Evolutionary conservation across 2,329 filamentous ascomycete genomes (phyloP).

Genomic region (Ophiognomonia clavigignenti-juglandacearum): DNA sequence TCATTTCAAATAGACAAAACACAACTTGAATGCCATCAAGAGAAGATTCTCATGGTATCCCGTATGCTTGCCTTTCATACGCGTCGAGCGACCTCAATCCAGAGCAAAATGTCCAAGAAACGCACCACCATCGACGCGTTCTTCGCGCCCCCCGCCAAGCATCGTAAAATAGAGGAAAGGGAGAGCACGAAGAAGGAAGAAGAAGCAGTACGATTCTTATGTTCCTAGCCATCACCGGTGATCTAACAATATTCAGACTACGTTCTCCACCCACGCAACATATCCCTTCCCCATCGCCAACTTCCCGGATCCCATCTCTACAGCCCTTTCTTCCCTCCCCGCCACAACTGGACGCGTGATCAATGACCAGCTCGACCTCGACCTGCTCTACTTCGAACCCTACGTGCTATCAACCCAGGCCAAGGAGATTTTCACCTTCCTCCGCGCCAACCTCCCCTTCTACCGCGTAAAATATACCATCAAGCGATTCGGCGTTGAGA

Average conservation of each 20-base stretch:
- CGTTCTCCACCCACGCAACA: slow-evolving; percentile 34
- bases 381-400: slow-evolving; percentile 71
- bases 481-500: slow-evolving; percentile 58
- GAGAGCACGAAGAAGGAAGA: background rate
- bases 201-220: slow-evolving; percentile 5
- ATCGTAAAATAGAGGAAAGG: slow-evolving; percentile 20
- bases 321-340: slow-evolving; percentile 40
- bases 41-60: too few relatives aligned
- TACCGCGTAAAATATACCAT: slow-evolving; percentile 72
- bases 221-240: background rate
- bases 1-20: too few relatives aligned
- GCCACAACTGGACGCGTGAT: slow-evolving; percentile 50
- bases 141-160: slow-evolving; percentile 50
- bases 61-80: background rate
- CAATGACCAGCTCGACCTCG: slow-evolving; percentile 64
- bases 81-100: background rate
- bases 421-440: slow-evolving; percentile 61
- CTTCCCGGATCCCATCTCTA: slow-evolving; percentile 33
- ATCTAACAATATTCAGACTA: slow-evolving; percentile 15
- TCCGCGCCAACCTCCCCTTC: slow-evolving; percentile 68
- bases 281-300: slow-evolving; percentile 48
- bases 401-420: slow-evolving; percentile 57
- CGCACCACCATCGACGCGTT: slow-evolving; percentile 68
- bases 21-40: too few relatives aligned
- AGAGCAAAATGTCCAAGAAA: slow-evolving; percentile 37